These are phyloP conservation scores for Dendrothele bispora DNA, from an alignment of 768 basidiomycete genomes.

Conservation along the genomic window DNA sequence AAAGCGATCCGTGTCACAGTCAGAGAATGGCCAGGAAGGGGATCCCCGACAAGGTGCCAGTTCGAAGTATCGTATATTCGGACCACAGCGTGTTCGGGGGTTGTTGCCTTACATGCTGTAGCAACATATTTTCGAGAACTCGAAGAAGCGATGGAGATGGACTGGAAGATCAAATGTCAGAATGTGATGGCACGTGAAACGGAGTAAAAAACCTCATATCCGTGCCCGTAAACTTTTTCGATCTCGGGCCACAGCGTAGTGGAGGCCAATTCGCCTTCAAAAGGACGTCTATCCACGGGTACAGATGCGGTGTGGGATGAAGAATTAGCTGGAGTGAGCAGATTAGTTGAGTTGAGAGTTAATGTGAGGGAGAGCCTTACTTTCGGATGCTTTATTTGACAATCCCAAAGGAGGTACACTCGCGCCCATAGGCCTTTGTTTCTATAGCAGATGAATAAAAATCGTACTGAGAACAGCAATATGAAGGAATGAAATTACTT, in stretches of 20 bases:
- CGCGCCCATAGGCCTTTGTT: constrained; percentile 70
- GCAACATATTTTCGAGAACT: constrained; percentile 70
- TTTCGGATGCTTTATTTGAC: constrained; percentile 87
- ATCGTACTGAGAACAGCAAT: neutral
- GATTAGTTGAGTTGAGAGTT: neutral
- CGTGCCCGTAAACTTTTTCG: constrained; percentile 97
- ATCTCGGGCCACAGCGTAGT: constrained; percentile 95
- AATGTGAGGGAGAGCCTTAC: constrained; percentile 34
- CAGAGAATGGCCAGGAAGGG: constrained; percentile 80
- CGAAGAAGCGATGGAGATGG: constrained; percentile 79
- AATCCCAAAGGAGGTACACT: constrained; percentile 91
- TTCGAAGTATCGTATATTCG: constrained; percentile 74
- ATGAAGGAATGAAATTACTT: constrained; percentile 47
- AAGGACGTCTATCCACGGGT: constrained; percentile 50
- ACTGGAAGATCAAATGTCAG: constrained; percentile 40
- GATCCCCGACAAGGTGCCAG: constrained; percentile 70
- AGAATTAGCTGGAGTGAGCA: neutral
- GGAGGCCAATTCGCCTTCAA: constrained; percentile 87
- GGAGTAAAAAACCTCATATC: constrained; percentile 74
- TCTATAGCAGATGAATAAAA: constrained; percentile 33
- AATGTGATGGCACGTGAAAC: neutral
- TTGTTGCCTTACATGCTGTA: constrained; percentile 88
- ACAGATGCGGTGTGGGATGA: neutral
- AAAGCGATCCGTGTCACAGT: constrained; percentile 92
- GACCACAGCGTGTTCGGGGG: constrained; percentile 85